Percentiles rank a stretch among this genome's conserved stretches.
Evolutionary conservation across 371 early-diverging fungal species (phyloP).

Genomic region (Coemansia sp.): DNA sequence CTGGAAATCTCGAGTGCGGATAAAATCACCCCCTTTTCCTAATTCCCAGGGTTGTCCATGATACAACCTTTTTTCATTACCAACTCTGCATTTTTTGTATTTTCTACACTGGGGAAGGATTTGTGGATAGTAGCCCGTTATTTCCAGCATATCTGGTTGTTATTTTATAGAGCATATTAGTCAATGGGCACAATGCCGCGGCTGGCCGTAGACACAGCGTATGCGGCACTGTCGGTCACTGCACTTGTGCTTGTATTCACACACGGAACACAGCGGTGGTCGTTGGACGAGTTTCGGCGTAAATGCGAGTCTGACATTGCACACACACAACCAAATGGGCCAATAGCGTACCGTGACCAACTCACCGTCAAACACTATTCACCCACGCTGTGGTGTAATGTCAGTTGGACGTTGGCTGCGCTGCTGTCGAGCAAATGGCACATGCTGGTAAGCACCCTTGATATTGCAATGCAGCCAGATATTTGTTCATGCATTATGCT

Average conservation of each 20-base stretch:
- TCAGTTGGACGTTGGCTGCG: slow-evolving; percentile 43
- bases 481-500: not conserved
- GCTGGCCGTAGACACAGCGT: slow-evolving; percentile 36
- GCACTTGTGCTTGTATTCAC: slow-evolving; percentile 31
- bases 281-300: slow-evolving; percentile 40
- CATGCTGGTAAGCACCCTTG: slow-evolving; percentile 35
- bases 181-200: slow-evolving; percentile 25
- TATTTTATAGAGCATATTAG: not conserved
- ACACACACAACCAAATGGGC: slow-evolving; percentile 9
- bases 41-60: too few relatives aligned
- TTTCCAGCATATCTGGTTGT: too few relatives aligned
- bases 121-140: too few relatives aligned
- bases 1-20: not conserved
- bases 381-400: slow-evolving; percentile 45
- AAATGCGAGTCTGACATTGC: slow-evolving; percentile 42
- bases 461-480: slow-evolving; percentile 1
- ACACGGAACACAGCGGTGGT: slow-evolving; percentile 23
- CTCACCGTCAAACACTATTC: slow-evolving; percentile 46
- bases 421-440: slow-evolving; percentile 45
- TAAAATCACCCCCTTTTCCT: slow-evolving; percentile 2
- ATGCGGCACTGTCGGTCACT: slow-evolving; percentile 33
- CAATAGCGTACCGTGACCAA: slow-evolving; percentile 35
- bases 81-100: not conserved
- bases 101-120: too few relatives aligned
- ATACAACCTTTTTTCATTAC: not conserved